Evolutionary conservation across 768 basidiomycete species (phyloP).

Genomic region (Rhizopogon sp.): DNA sequence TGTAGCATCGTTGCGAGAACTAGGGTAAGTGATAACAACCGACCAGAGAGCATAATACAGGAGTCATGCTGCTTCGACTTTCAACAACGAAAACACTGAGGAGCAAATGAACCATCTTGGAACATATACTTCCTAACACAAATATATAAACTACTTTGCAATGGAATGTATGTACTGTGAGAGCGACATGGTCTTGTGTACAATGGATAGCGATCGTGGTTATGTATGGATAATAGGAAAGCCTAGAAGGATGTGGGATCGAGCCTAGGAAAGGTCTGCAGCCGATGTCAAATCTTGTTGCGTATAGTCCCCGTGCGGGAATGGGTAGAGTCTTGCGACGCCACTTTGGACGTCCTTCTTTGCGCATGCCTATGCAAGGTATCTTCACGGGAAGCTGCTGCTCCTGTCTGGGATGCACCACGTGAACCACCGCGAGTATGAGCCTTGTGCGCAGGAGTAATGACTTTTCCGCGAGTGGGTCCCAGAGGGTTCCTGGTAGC

Average conservation of each 20-base stretch:
- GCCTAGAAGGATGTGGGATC: background rate
- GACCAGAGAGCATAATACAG: background rate
- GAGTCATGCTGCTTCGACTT: background rate
- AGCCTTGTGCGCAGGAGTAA: slow-evolving; percentile 3
- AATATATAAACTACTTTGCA: background rate
- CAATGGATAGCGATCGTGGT: slow-evolving; percentile 11
- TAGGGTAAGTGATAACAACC: background rate
- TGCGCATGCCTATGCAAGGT: background rate
- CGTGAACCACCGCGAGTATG: slow-evolving; percentile 6
- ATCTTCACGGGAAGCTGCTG: background rate
- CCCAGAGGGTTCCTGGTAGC: slow-evolving; percentile 6
- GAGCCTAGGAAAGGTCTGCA: slow-evolving; percentile 13
- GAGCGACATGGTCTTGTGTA: slow-evolving; percentile 16
- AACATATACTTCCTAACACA: background rate
- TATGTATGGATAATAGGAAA: background rate
- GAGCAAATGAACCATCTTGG: background rate
- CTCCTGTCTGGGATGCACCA: background rate
- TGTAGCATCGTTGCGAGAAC: background rate
- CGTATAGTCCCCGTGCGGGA: slow-evolving; percentile 4
- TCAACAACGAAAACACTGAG: background rate
- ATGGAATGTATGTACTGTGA: slow-evolving; percentile 5
- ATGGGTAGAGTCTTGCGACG: background rate
- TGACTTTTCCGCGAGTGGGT: slow-evolving; percentile 6
- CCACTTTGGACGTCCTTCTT: background rate
- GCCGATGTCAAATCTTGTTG: slow-evolving; percentile 19